These are phyloP conservation scores for Xerocomus brunneocitrinus DNA, from an alignment of 768 basidiomycete species.

Conservation along the genomic window DNA sequence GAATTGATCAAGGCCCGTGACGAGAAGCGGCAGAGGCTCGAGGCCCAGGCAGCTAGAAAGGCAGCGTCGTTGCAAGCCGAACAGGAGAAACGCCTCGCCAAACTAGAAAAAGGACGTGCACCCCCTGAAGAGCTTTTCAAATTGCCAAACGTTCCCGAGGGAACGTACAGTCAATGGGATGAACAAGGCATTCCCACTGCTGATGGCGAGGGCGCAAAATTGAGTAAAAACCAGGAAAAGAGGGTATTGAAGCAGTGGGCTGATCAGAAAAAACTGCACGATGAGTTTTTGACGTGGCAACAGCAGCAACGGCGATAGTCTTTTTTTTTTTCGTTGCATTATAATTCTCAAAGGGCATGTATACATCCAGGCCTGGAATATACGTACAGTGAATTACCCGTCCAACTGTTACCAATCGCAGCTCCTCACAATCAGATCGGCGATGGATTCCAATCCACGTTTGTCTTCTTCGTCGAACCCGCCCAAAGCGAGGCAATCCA, in stretches of 20 bases:
- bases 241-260: conserved; percentile 71
- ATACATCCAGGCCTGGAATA: background rate
- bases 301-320: conserved; percentile 16
- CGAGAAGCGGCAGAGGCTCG: conserved; percentile 72
- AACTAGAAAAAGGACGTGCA: conserved; percentile 80
- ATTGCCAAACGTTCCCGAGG: conserved; percentile 70
- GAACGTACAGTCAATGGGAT: conserved; percentile 80
- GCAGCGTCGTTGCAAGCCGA: conserved; percentile 62
- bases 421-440: conserved; percentile 52
- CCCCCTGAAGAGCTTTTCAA: conserved; percentile 78
- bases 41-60: conserved; percentile 78
- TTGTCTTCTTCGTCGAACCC: conserved; percentile 79
- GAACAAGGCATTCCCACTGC: conserved; percentile 79
- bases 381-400: background rate
- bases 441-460: conserved; percentile 71
- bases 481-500: conserved; percentile 70
- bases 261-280: conserved; percentile 73
- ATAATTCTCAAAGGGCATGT: background rate
- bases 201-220: conserved; percentile 78
- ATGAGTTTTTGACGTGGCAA: conserved; percentile 61
- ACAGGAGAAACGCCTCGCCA: conserved; percentile 63
- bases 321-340: background rate
- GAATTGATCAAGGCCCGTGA: conserved; percentile 82
- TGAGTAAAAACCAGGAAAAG: conserved; percentile 79
- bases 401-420: conserved; percentile 55